phyloP scores from a whole-genome alignment of 192 early-diverging fungal genomes.

The Coemansia asiatica region DNA sequence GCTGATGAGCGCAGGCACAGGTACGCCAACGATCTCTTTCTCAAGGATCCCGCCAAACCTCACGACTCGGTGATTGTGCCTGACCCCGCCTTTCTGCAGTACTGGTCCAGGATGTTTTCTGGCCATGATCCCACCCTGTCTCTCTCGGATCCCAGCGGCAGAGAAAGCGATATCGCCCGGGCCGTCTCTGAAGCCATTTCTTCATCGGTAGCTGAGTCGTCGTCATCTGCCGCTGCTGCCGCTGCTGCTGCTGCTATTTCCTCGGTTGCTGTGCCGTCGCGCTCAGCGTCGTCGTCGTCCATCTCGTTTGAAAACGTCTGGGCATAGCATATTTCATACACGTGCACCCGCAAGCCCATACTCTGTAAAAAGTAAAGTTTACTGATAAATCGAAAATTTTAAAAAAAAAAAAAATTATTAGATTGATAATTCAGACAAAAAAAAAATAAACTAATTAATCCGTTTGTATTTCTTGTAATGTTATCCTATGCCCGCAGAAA shows the following conservation, averaged over 20 bases:
- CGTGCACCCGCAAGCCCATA: no score
- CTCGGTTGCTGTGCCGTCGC: neutral
- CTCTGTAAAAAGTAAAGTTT: no score
- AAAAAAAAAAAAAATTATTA: no score
- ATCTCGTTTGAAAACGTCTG: slow-evolving; percentile 7
- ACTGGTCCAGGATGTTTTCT: slow-evolving; percentile 49
- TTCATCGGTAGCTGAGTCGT: no score
- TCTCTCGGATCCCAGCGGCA: neutral
- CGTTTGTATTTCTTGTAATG: no score
- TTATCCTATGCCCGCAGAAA: neutral
- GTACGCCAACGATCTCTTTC: slow-evolving; percentile 29
- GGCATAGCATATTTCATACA: neutral
- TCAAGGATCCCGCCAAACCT: neutral
- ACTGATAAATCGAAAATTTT: no score
- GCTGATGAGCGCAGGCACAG: neutral
- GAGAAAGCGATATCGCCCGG: neutral
- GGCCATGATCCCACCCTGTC: slow-evolving; percentile 38
- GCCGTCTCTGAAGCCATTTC: no score
- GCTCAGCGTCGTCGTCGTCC: neutral
- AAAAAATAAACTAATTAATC: no score
- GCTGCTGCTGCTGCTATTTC: neutral
- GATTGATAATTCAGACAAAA: no score
- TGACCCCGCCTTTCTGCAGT: slow-evolving; percentile 36
- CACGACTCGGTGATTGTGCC: slow-evolving; percentile 21
- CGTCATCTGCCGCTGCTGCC: neutral